These are phyloP conservation scores for Clarireedia sp. DNA, from an alignment of 2,329 filamentous ascomycete genomes.

Conservation along the genomic window DNA sequence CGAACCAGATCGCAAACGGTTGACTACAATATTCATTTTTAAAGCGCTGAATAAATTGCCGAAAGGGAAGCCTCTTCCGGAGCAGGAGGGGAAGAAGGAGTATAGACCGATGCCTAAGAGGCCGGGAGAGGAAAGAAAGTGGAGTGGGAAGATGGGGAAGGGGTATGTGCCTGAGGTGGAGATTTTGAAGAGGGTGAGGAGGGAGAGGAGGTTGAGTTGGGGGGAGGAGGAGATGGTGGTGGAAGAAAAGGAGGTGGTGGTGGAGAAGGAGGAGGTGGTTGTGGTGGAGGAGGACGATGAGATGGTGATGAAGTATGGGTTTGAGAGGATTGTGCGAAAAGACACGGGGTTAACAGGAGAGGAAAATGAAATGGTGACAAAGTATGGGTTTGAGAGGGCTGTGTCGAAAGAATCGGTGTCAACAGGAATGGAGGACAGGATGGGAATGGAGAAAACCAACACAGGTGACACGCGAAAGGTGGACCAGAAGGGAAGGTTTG, in stretches of 20 bases:
- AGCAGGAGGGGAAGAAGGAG: not conserved
- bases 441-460: not conserved
- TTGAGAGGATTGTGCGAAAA: not conserved
- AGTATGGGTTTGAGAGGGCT: not conserved
- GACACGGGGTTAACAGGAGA: not conserved
- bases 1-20: not conserved
- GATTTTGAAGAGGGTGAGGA: not conserved
- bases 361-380: not conserved
- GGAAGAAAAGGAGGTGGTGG: not conserved
- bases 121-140: not conserved
- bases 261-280: not conserved
- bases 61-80: not conserved
- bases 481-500: not conserved
- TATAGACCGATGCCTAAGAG: not conserved
- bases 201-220: not conserved
- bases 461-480: not conserved
- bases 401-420: too few relatives aligned
- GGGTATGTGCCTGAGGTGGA: constrained; percentile 1
- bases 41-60: constrained; percentile 1
- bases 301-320: not conserved
- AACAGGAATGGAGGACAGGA: not conserved
- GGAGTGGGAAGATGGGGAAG: not conserved
- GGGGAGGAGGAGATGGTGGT: not conserved
- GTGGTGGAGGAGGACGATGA: not conserved
- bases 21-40: not conserved